A percentile compares a stretch with the other conserved stretches of the same genome.
These are phyloP conservation scores for apple (Malus domestica) DNA, from an alignment of 306 rosid genomes.

Conservation along the genomic window DNA sequence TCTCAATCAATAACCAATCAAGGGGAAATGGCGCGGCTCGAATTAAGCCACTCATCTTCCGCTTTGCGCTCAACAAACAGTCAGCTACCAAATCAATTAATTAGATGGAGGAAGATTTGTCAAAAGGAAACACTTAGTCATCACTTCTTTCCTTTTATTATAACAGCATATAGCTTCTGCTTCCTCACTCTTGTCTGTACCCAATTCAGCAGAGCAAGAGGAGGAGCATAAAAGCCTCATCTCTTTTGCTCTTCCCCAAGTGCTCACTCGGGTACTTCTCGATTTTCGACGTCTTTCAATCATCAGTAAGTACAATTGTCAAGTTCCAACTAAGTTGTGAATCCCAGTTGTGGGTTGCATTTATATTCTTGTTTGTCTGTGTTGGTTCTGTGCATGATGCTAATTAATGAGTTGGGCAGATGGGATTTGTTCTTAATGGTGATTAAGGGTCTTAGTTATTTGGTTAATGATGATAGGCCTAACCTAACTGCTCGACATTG, in stretches of 20 bases:
- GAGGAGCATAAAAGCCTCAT: not conserved
- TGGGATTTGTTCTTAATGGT: not conserved
- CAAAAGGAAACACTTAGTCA: not conserved
- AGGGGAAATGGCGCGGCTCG: slow-evolving; percentile 16
- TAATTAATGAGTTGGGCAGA: not conserved
- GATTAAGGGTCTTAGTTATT: not conserved
- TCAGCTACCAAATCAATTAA: slow-evolving; percentile 37
- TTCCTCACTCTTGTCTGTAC: slow-evolving; percentile 3
- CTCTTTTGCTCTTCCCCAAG: not conserved
- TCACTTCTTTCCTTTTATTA: not conserved
- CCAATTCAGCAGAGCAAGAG: not conserved
- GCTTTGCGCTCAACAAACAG: slow-evolving; percentile 39
- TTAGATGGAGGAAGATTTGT: slow-evolving; percentile 3
- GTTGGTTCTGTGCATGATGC: not conserved
- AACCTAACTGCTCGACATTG: not conserved
- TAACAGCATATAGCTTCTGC: not conserved
- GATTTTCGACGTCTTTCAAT: not conserved
- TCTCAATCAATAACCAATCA: not conserved
- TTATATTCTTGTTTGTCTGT: not conserved
- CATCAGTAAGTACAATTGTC: slow-evolving; percentile 22
- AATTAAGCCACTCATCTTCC: slow-evolving; percentile 13
- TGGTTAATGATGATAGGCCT: not conserved
- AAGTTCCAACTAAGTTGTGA: not conserved
- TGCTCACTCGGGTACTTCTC: not conserved
- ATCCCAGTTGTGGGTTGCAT: not conserved